A percentile compares a stretch with the other conserved stretches of the same genome.
Evolutionary conservation across 2,329 filamentous ascomycete genomes (phyloP).

Genomic region (Alternaria ethzedia): DNA sequence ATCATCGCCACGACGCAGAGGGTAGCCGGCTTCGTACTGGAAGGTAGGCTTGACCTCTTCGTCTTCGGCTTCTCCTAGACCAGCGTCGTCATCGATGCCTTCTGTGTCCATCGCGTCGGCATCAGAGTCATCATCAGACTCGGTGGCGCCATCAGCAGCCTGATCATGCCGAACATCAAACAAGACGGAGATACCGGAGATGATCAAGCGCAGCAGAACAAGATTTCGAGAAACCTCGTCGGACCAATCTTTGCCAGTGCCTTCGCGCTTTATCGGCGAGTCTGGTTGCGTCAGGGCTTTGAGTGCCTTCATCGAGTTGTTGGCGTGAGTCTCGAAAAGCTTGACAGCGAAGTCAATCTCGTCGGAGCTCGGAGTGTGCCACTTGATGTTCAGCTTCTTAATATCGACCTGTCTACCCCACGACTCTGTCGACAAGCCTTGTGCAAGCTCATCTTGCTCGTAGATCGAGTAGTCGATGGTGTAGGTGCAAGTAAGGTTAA

Average conservation of each 20-base stretch:
- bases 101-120: slow-evolving; percentile 53
- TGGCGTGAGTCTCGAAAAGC: slow-evolving; percentile 83
- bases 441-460: slow-evolving; percentile 74
- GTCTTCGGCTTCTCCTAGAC: slow-evolving; percentile 73
- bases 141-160: slow-evolving; percentile 46
- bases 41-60: slow-evolving; percentile 86
- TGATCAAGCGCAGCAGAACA: slow-evolving; percentile 83
- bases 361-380: slow-evolving; percentile 81
- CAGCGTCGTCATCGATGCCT: slow-evolving; percentile 56
- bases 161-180: slow-evolving; percentile 72
- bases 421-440: slow-evolving; percentile 76
- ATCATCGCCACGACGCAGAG: slow-evolving; percentile 66
- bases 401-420: slow-evolving; percentile 85
- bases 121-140: slow-evolving; percentile 58
- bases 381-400: slow-evolving; percentile 79
- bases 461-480: slow-evolving; percentile 88
- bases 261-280: slow-evolving; percentile 84
- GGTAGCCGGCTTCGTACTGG: slow-evolving; percentile 86
- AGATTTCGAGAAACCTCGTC: slow-evolving; percentile 93
- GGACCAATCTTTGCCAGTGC: slow-evolving; percentile 98
- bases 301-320: slow-evolving; percentile 75
- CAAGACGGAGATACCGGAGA: slow-evolving; percentile 86
- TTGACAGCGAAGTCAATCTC: slow-evolving; percentile 91
- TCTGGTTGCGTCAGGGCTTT: slow-evolving; percentile 80
- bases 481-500: slow-evolving; percentile 94